Base-by-base conservation (phyloP, 2,329 filamentous ascomycete genomes). In the Fusarium nisikadoi region DNA sequence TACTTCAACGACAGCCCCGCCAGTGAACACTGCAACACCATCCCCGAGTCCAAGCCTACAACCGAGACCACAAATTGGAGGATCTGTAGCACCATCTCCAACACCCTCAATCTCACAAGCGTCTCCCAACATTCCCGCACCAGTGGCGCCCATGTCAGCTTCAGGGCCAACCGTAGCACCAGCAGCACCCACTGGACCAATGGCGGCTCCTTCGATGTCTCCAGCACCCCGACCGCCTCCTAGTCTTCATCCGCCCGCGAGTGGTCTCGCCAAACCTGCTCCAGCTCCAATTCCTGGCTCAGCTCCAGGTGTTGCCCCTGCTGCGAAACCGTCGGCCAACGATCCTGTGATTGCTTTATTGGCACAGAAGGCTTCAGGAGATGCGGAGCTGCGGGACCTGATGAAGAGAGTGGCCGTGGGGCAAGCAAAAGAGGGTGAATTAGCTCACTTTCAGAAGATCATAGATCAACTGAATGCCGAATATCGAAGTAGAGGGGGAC, bases 331-430 rank as follows among this genome's bases (percentile, higher is more conserved):
- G 35, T 73, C 76, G 11, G 64, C 81, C n/a, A 82, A 84, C 29
- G 93, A 95, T 77, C 93, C 93, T 1, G 94, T 96, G 46, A 95
- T 96, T 62, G 91, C 94, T 55, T 90, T 93, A 71, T 83, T 96
- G 31, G 93, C 93, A 0, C 91, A 93, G 75, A 89, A 90, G 71
- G 93, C 93, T 11, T 92, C 92, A 1, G 90, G 89, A 31, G 92
- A 96, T 77, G 87, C 90, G 1, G 87, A 92, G 61, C 84, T 96
- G 14, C 91, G 94, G 63, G 90, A 92, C 39, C 84, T 96, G 0
- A 96, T 96, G 93, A 94, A 94, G 79, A 89, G 93, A 58, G 93
- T 96, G 2, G 93, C 93, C 1, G 90, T 91, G 33, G 93, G 93
- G 3, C 88, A 91, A 73, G 93, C 93, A 1, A 90, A 88, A 17